Conservation (phyloP, 495 filamentous ascomycete species). For the Hamigera avellanea region DNA sequence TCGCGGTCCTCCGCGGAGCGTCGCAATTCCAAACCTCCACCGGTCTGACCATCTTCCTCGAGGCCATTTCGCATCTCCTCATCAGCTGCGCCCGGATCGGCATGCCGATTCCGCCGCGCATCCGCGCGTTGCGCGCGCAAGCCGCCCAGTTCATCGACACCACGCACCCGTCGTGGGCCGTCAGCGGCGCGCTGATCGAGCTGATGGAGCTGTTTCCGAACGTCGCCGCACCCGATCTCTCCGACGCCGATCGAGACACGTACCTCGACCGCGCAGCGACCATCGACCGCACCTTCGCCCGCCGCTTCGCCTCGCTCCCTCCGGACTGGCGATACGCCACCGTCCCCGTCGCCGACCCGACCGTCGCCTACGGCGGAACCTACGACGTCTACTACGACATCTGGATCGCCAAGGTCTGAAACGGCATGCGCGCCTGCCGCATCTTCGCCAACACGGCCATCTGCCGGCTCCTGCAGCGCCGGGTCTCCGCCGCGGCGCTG, state of each 20-base stretch:
- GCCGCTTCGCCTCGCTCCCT: neutral
- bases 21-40: slow-evolving; percentile 25
- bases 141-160: neutral
- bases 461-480: neutral
- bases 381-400: neutral
- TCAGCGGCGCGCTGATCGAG: neutral
- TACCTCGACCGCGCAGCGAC: neutral
- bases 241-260: neutral
- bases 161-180: neutral
- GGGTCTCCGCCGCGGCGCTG: neutral
- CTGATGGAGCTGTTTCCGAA: neutral
- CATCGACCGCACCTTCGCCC: neutral
- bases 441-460: neutral
- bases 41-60: neutral
- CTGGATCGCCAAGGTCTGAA: neutral
- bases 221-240: neutral
- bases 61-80: neutral
- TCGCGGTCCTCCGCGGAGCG: slow-evolving; percentile 37
- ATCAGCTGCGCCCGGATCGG: neutral
- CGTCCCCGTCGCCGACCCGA: neutral
- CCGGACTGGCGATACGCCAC: neutral
- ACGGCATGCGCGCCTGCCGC: neutral
- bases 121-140: neutral
- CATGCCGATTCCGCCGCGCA: neutral
- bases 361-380: neutral